Percentiles rank a stretch among this genome's conserved stretches.
Evolutionary conservation across 1,284 basidiomycete species (phyloP).

Genomic region (Cryptococcus sp.): DNA sequence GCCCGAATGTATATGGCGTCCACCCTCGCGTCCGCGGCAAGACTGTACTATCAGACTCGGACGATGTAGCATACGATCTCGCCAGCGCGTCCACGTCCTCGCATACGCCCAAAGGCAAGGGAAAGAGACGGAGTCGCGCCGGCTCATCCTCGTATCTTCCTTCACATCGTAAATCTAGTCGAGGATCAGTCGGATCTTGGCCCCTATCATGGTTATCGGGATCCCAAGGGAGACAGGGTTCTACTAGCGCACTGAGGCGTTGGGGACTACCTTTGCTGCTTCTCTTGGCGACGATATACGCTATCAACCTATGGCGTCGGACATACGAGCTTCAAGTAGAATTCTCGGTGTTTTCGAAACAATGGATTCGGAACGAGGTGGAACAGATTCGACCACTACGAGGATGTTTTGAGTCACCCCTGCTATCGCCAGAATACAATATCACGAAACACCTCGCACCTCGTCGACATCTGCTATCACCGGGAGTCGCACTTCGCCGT

Average conservation of each 20-base stretch:
- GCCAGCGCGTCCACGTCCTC: slow-evolving; percentile 1
- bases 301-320: slow-evolving; percentile 59
- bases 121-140: slow-evolving; percentile 20
- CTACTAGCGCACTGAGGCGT: not conserved
- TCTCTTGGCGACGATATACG: slow-evolving; percentile 51
- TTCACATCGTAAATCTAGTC: slow-evolving; percentile 24
- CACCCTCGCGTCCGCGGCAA: no score
- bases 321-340: slow-evolving; percentile 79
- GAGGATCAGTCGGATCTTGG: slow-evolving; percentile 6
- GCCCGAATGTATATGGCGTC: no score
- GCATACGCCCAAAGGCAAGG: slow-evolving; percentile 14
- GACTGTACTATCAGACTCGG: slow-evolving; percentile 4
- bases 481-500: slow-evolving; percentile 70
- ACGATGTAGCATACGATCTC: slow-evolving; percentile 12
- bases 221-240: not conserved
- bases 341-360: slow-evolving; percentile 69
- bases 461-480: slow-evolving; percentile 68
- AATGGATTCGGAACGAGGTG: slow-evolving; percentile 73
- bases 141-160: slow-evolving; percentile 35
- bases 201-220: slow-evolving; percentile 17
- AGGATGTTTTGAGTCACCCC: slow-evolving; percentile 67
- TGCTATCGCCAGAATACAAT: slow-evolving; percentile 66
- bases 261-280: slow-evolving; percentile 10
- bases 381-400: slow-evolving; percentile 53
- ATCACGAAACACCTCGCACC: slow-evolving; percentile 64